Conservation (phyloP, 768 basidiomycete species). For the Termitomyces eurrhizus region DNA sequence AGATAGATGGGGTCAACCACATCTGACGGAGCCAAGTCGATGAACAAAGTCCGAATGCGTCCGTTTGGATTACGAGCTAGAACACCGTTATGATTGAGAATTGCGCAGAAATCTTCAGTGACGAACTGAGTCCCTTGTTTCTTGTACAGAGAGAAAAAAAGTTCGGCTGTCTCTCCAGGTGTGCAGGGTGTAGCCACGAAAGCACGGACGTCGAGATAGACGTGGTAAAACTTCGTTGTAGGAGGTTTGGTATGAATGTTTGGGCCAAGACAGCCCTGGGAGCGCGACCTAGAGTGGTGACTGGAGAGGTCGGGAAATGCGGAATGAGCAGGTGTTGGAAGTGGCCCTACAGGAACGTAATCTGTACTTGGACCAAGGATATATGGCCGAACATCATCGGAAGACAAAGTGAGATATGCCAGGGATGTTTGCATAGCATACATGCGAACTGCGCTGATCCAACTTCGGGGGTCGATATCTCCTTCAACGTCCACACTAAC, state of each 20-base stretch:
- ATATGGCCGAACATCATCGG: constrained; percentile 38
- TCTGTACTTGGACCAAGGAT: constrained; percentile 43
- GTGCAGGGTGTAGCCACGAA: constrained; percentile 89
- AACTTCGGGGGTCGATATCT: constrained; percentile 74
- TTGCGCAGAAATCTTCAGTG: constrained; percentile 88
- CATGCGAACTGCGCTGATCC: constrained; percentile 89
- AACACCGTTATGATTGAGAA: constrained; percentile 90
- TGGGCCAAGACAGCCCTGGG: constrained; percentile 28
- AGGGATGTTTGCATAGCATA: constrained; percentile 84
- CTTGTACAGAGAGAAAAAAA: constrained; percentile 92
- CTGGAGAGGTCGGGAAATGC: constrained; percentile 60
- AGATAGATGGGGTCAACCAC: constrained; percentile 83
- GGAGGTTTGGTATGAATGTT: constrained; percentile 31
- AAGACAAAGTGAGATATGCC: constrained; percentile 66
- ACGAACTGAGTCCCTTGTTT: constrained; percentile 81
- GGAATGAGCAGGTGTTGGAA: constrained; percentile 63
- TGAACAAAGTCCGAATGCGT: constrained; percentile 83
- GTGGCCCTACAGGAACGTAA: constrained; percentile 39
- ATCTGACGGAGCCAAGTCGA: constrained; percentile 83
- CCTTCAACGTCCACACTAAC: constrained; percentile 89
- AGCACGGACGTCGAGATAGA: constrained; percentile 86
- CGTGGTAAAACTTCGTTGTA: constrained; percentile 78
- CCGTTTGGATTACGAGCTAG: constrained; percentile 73
- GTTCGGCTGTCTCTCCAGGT: constrained; percentile 89
- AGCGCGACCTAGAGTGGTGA: constrained; percentile 34